phyloP scores from a whole-genome alignment of 2,329 filamentous ascomycete species.

The Didymella sp. region DNA sequence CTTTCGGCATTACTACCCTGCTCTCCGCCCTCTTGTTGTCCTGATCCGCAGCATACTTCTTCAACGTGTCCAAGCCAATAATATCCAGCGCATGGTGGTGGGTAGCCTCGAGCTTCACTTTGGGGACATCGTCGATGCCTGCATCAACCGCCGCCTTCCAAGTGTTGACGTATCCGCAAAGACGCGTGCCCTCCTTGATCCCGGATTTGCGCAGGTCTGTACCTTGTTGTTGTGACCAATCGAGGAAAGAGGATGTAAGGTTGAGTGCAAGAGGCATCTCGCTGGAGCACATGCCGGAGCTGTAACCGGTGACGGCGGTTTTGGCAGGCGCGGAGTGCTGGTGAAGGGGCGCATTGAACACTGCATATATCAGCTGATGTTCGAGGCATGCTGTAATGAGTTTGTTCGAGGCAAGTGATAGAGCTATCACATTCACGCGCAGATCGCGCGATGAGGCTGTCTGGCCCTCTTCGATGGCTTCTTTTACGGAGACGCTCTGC shows the following conservation, averaged over 20 bases:
- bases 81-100: constrained; percentile 58
- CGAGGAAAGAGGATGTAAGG: constrained; percentile 65
- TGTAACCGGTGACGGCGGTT: constrained; percentile 16
- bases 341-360: constrained; percentile 36
- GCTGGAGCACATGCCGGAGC: constrained; percentile 29
- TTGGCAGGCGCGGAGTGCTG: constrained; percentile 25
- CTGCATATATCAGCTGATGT: constrained; percentile 16
- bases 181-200: constrained; percentile 63
- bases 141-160: constrained; percentile 58
- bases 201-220: constrained; percentile 64
- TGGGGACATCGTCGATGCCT: constrained; percentile 39
- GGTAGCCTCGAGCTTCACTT: constrained; percentile 59
- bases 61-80: constrained; percentile 56
- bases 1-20: constrained; percentile 18
- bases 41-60: constrained; percentile 54
- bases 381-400: neutral
- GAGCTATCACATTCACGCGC: neutral
- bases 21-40: constrained; percentile 27
- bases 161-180: constrained; percentile 64
- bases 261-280: constrained; percentile 58
- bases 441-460: neutral
- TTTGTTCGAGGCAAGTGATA: neutral
- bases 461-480: neutral
- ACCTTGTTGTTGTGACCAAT: constrained; percentile 63
- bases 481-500: neutral